Evolutionary conservation across 2,329 filamentous ascomycete genomes (phyloP), one percentile per base, ranked within the genome.

Genomic region (Clathrospora elynae): DNA sequence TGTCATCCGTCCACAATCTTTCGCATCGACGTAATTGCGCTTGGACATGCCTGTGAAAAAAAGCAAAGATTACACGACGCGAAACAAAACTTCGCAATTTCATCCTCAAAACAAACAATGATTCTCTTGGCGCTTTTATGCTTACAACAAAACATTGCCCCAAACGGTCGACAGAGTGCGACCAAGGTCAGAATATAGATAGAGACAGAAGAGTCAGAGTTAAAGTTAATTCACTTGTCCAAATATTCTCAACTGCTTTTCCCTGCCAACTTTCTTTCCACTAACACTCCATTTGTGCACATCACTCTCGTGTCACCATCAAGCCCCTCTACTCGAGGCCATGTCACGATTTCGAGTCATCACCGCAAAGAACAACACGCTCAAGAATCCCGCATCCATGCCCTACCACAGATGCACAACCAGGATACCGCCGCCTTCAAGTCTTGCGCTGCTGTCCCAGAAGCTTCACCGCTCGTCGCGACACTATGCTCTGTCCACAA

Each of bases 21-120:
- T 39, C 29, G 30, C 18, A 19, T 31, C 55, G 42, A 57, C 51
- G 54, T 55, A 53, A 46, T 29, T 23, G 39, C 49, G 55, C 51
- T 48, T 42, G 35, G 35, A 28, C 35, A 33, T 33, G 43, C 34
- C 48, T 39, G 38, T 36, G 34, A 28, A 35, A 46, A 51, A 51
- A 52, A 20, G 35, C 41, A 46, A 53, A 62, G 46, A 63, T 64
- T 63, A 45, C 55, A 40, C 20, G 24, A 42, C 24, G 31, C 45
- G 9, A 28, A 31, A 11, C 18, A 11, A n/a, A 12, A 29, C 19
- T 41, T 62, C 62, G 58, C 62, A 48, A 42, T 62, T 52, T 57
- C 32, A 44, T 13, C 40, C 60, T 49, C 42, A 46, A 61, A 57
- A 48, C 19, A 51, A 57, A 61, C 34, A 30, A 39, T 19, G 26